Evolutionary conservation across 2,329 filamentous ascomycete species (phyloP).

Genomic region (Penicillium griseofulvum): DNA sequence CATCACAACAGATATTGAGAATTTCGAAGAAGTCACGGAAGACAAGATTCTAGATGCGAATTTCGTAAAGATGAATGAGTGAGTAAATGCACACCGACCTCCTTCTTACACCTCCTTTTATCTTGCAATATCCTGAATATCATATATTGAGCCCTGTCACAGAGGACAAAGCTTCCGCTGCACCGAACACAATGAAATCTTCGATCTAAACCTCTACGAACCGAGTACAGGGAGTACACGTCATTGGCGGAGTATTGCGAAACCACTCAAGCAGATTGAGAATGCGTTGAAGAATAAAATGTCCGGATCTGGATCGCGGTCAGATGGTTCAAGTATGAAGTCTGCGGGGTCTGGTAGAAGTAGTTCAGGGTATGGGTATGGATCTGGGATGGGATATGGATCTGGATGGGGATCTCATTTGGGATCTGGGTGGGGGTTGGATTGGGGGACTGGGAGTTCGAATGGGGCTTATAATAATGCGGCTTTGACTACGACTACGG

Average conservation of each 20-base stretch:
- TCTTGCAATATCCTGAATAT: no score
- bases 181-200: not conserved
- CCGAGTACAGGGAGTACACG: not conserved
- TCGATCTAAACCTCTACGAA: not conserved
- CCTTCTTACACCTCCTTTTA: no score
- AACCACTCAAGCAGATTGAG: not conserved
- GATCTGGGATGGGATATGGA: not conserved
- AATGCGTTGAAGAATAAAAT: not conserved
- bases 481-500: not conserved
- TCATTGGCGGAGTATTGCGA: not conserved
- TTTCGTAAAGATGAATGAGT: not conserved
- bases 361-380: not conserved
- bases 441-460: not conserved
- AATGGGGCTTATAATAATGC: not conserved
- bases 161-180: not conserved
- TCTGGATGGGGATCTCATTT: not conserved
- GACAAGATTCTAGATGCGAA: not conserved
- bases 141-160: not conserved
- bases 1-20: not conserved
- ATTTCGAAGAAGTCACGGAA: not conserved
- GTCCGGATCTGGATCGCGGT: not conserved
- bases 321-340: not conserved
- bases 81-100: not conserved
- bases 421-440: not conserved
- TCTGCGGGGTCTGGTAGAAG: not conserved